These are phyloP conservation scores for Penicillium goetzii DNA, from an alignment of 495 filamentous ascomycete genomes.

Conservation along the genomic window DNA sequence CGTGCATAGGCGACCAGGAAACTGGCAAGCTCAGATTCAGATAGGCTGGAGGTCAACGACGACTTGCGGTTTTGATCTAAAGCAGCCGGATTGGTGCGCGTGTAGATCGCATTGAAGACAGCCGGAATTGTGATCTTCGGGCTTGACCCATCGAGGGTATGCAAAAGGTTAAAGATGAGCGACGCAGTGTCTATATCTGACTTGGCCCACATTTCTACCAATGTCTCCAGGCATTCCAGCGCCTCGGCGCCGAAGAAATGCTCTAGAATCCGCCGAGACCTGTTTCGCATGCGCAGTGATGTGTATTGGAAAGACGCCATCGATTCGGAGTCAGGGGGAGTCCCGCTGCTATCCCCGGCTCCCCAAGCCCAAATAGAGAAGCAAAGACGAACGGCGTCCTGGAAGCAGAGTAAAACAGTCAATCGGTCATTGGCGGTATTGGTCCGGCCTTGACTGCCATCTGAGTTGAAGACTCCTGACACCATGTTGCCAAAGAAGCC, in stretches of 20 bases:
- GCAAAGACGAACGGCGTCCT: slow-evolving; percentile 89
- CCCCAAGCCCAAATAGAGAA: slow-evolving; percentile 97
- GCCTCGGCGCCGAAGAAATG: slow-evolving; percentile 92
- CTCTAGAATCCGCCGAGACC: slow-evolving; percentile 84
- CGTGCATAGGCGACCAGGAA: slow-evolving; percentile 89
- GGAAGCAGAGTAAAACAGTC: slow-evolving; percentile 93
- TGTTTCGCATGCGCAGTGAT: slow-evolving; percentile 84
- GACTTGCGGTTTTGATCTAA: slow-evolving; percentile 82
- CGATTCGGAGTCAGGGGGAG: slow-evolving; percentile 66
- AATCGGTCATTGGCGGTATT: slow-evolving; percentile 89
- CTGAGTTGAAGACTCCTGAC: slow-evolving; percentile 84
- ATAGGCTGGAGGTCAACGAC: slow-evolving; percentile 79
- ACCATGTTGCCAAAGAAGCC: slow-evolving; percentile 98
- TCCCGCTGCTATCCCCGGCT: slow-evolving; percentile 58
- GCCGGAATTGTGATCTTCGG: slow-evolving; percentile 93
- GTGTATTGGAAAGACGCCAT: slow-evolving; percentile 87
- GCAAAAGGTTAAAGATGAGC: slow-evolving; percentile 77
- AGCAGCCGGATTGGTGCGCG: slow-evolving; percentile 80
- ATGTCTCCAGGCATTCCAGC: slow-evolving; percentile 91
- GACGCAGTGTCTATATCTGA: slow-evolving; percentile 44
- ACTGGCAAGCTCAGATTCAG: slow-evolving; percentile 78
- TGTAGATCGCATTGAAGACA: slow-evolving; percentile 97
- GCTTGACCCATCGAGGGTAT: slow-evolving; percentile 87
- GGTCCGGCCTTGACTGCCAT: slow-evolving; percentile 72
- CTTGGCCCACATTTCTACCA: slow-evolving; percentile 78